Conservation (phyloP, 2,329 filamentous ascomycete species). For the Hypomyces perniciosus region DNA sequence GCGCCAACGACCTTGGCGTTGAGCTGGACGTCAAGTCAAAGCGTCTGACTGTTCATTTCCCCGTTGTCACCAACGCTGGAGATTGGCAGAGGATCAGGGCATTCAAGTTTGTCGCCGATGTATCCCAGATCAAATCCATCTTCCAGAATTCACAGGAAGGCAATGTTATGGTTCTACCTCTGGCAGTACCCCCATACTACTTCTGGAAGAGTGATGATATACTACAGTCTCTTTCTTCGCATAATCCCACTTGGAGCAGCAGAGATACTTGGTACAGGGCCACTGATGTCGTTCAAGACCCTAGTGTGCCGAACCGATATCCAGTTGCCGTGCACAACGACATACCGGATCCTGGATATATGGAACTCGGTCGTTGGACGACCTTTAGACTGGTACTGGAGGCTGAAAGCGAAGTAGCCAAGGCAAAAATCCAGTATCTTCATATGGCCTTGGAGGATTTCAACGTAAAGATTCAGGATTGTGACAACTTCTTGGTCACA, state of each 20-base stretch:
- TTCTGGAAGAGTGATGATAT: slow-evolving; percentile 34
- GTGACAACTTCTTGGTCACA: slow-evolving; percentile 36
- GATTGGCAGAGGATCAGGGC: slow-evolving; percentile 14
- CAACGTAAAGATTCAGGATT: slow-evolving; percentile 54
- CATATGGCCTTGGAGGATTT: slow-evolving; percentile 59
- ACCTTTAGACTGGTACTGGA: slow-evolving; percentile 44
- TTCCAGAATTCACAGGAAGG: slow-evolving; percentile 25
- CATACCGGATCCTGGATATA: neutral
- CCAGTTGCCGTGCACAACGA: neutral
- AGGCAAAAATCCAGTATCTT: slow-evolving; percentile 36
- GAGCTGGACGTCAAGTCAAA: slow-evolving; percentile 26
- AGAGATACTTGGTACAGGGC: slow-evolving; percentile 44
- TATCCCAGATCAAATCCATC: slow-evolving; percentile 41
- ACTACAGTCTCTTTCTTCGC: slow-evolving; percentile 27
- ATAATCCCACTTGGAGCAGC: slow-evolving; percentile 32
- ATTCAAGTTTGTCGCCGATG: slow-evolving; percentile 40
- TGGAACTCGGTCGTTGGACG: slow-evolving; percentile 51
- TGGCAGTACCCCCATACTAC: slow-evolving; percentile 44
- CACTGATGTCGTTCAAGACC: slow-evolving; percentile 37
- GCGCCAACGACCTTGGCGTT: slow-evolving; percentile 19
- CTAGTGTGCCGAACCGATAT: slow-evolving; percentile 24
- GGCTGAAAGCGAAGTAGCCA: slow-evolving; percentile 17
- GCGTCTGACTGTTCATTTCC: slow-evolving; percentile 27
- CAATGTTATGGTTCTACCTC: slow-evolving; percentile 40
- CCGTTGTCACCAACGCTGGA: slow-evolving; percentile 14